Conservation (phyloP, 2,329 filamentous ascomycete genomes). For the Penicillium olsonii region DNA sequence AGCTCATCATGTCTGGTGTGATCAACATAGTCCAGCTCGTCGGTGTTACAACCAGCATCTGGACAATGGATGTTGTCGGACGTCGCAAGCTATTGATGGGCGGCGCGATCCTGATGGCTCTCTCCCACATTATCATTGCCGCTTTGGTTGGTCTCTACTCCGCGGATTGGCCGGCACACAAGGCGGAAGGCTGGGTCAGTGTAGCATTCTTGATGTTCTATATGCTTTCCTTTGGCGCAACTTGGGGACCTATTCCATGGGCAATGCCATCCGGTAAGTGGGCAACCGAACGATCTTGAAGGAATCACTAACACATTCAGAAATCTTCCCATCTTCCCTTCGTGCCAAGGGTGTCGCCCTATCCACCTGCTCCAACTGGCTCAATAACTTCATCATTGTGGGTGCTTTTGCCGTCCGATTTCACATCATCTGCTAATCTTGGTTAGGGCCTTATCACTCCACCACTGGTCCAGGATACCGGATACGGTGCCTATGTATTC, state of each 20-base stretch:
- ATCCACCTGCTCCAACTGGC: slow-evolving; percentile 64
- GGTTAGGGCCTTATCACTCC: slow-evolving; percentile 62
- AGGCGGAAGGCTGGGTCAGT: slow-evolving; percentile 56
- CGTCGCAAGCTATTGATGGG: slow-evolving; percentile 49
- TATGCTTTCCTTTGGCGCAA: slow-evolving; percentile 62
- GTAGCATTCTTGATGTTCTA: slow-evolving; percentile 64
- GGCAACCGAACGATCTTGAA: not conserved
- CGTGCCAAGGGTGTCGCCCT: slow-evolving; percentile 68
- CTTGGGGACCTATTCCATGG: slow-evolving; percentile 57
- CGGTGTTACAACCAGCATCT: slow-evolving; percentile 50
- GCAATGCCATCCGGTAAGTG: slow-evolving; percentile 41
- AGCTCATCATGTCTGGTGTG: slow-evolving; percentile 56
- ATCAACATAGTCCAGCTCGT: slow-evolving; percentile 54
- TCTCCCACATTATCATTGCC: slow-evolving; percentile 54
- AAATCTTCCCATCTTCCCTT: slow-evolving; percentile 65
- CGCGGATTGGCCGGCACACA: slow-evolving; percentile 53
- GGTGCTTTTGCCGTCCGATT: slow-evolving; percentile 17
- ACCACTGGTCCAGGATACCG: slow-evolving; percentile 60
- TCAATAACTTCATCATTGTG: slow-evolving; percentile 64
- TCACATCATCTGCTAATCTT: not conserved
- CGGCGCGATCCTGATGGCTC: slow-evolving; percentile 49
- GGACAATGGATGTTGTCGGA: slow-evolving; percentile 52
- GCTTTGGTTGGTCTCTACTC: slow-evolving; percentile 57
- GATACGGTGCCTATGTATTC: slow-evolving; percentile 58
- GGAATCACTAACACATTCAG: slow-evolving; percentile 39